phyloP scores from a whole-genome alignment of 1,284 basidiomycete genomes.

The Sporisorium graminicola region DNA sequence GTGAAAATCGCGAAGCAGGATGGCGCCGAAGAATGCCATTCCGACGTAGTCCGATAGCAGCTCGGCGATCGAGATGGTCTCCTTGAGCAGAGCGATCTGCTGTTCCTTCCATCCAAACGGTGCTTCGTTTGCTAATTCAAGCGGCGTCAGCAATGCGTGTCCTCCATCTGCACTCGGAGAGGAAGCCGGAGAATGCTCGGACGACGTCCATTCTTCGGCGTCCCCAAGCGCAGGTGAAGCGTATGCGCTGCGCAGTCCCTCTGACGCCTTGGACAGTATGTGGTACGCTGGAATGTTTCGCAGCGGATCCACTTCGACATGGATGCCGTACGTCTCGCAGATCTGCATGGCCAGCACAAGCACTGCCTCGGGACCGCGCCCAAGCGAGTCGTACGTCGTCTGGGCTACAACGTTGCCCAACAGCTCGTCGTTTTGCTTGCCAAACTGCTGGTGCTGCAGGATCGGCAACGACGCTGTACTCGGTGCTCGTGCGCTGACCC shows the following conservation, averaged over 20 bases:
- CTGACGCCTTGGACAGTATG: constrained; percentile 54
- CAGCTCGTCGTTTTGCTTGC: constrained; percentile 19
- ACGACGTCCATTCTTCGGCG: constrained; percentile 29
- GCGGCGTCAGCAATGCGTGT: constrained; percentile 26
- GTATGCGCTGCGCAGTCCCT: constrained; percentile 49
- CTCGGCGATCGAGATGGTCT: constrained; percentile 89
- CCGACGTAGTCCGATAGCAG: constrained; percentile 81
- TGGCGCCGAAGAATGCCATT: constrained; percentile 48
- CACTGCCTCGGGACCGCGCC: constrained; percentile 55
- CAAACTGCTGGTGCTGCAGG: constrained; percentile 31
- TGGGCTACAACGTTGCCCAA: constrained; percentile 52
- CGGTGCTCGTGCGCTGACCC: constrained; percentile 17
- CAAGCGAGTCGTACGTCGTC: constrained; percentile 36
- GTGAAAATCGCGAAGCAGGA: constrained; percentile 54
- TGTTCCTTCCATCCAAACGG: constrained; percentile 90
- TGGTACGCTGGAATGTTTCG: constrained; percentile 53
- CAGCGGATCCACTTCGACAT: constrained; percentile 60
- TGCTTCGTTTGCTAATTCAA: constrained; percentile 49
- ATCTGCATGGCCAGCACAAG: constrained; percentile 64
- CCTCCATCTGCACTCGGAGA: not conserved
- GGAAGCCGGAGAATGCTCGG: not conserved
- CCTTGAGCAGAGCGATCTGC: constrained; percentile 88
- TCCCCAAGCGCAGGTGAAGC: constrained; percentile 33
- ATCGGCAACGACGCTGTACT: constrained; percentile 35
- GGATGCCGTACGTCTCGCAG: constrained; percentile 66